phyloP scores from a whole-genome alignment of 768 basidiomycete species.

The Termitomyces heimii region DNA sequence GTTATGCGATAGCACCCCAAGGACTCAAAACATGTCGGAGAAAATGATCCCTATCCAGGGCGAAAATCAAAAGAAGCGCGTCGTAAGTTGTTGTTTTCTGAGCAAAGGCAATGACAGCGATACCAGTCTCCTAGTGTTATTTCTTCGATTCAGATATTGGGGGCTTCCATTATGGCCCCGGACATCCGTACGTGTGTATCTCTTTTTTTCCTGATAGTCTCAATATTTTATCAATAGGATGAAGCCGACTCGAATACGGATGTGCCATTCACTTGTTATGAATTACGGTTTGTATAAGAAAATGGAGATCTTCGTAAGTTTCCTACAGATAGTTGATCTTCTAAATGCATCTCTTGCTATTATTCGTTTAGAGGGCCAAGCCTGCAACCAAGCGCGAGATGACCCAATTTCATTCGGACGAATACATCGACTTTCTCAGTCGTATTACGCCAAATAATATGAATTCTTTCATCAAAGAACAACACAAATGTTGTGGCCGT shows the following conservation, averaged over 20 bases:
- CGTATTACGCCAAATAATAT: slow-evolving; percentile 94
- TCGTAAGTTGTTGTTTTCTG: slow-evolving; percentile 49
- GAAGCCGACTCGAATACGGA: slow-evolving; percentile 97
- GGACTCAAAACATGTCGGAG: slow-evolving; percentile 28
- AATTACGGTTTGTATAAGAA: slow-evolving; percentile 99
- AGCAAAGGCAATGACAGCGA: not conserved
- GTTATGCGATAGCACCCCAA: slow-evolving; percentile 8
- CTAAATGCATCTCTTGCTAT: not conserved
- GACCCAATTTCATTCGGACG: slow-evolving; percentile 99
- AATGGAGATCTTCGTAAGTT: slow-evolving; percentile 98
- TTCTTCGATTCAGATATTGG: slow-evolving; percentile 99
- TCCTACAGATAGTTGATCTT: not conserved
- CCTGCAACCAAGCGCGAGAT: slow-evolving; percentile 99
- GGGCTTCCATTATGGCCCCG: slow-evolving; percentile 98
- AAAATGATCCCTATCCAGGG: slow-evolving; percentile 64
- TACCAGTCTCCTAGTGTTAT: slow-evolving; percentile 65
- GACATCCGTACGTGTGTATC: slow-evolving; percentile 61
- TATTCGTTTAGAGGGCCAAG: slow-evolving; percentile 75
- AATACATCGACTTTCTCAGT: slow-evolving; percentile 96
- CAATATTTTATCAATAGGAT: slow-evolving; percentile 46
- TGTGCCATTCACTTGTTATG: slow-evolving; percentile 99
- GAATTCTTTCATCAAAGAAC: slow-evolving; percentile 89
- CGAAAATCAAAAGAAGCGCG: slow-evolving; percentile 77
- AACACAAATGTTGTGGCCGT: slow-evolving; percentile 76
- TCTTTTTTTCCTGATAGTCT: slow-evolving; percentile 1